Evolutionary conservation across 1,139 yeast genomes (phyloP).

Genomic region (Lodderomyces oxycetoniae): DNA sequence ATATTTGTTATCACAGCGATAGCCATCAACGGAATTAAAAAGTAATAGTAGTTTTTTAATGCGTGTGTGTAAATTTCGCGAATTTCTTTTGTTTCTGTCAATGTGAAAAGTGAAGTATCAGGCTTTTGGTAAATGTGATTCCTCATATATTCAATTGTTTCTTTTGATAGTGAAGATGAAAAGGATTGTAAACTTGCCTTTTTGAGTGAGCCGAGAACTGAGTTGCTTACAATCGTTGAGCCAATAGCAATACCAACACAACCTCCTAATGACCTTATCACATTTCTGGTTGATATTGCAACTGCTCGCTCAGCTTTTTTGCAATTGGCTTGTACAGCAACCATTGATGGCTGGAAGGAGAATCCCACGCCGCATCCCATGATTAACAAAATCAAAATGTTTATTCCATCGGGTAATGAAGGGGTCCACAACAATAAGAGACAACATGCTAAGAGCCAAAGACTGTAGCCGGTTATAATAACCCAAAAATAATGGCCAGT

Average conservation of each 20-base stretch:
- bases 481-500: constrained; percentile 42
- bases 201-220: constrained; percentile 15
- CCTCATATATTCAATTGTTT: constrained; percentile 17
- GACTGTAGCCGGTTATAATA: constrained; percentile 36
- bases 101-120: constrained; percentile 15
- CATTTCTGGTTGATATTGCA: constrained; percentile 51
- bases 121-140: constrained; percentile 18
- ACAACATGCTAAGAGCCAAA: constrained; percentile 41
- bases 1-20: constrained; percentile 32
- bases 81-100: constrained; percentile 21
- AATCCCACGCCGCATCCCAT: constrained; percentile 44
- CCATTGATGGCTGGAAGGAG: constrained; percentile 39
- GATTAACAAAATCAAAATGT: constrained; percentile 32
- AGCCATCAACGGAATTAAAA: constrained; percentile 39
- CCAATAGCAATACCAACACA: constrained; percentile 34
- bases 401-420: constrained; percentile 27
- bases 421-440: constrained; percentile 33
- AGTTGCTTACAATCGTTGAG: constrained; percentile 22
- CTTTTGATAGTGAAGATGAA: constrained; percentile 11
- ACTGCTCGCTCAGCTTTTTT: constrained; percentile 50
- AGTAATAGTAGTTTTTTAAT: constrained; percentile 34
- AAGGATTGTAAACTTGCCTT: constrained; percentile 1
- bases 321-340: constrained; percentile 53
- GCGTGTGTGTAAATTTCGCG: constrained; percentile 30
- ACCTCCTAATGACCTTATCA: constrained; percentile 51